Percentiles rank a stretch among this genome's conserved stretches.
Conservation (phyloP, 345 rosid genomes). For the Citrus trifoliata region DNA sequence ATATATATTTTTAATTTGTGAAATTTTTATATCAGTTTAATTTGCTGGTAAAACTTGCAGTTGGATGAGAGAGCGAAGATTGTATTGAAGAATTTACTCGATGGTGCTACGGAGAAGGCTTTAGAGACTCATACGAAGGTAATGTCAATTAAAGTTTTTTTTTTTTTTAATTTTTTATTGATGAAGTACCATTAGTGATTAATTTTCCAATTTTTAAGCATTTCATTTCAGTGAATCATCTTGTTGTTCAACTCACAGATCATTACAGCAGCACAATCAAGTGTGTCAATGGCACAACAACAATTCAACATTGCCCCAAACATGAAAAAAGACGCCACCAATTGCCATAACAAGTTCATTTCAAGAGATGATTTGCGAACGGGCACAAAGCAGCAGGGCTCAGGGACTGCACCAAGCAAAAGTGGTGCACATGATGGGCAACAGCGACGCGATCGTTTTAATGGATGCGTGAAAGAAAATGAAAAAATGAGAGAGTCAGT, state of each 20-base stretch:
- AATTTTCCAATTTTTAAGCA: too few relatives aligned
- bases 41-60: constrained; percentile 16
- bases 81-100: constrained; percentile 48
- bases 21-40: too few relatives aligned
- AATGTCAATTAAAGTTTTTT: too few relatives aligned
- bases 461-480: not conserved
- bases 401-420: not conserved
- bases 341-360: too few relatives aligned
- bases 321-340: not conserved
- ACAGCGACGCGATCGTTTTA: not conserved
- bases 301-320: not conserved
- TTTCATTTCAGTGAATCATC: not conserved
- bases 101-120: constrained; percentile 35
- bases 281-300: constrained; percentile 9
- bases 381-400: not conserved
- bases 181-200: too few relatives aligned
- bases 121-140: constrained; percentile 37
- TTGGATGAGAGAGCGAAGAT: constrained; percentile 38
- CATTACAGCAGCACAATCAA: constrained; percentile 29
- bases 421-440: not conserved
- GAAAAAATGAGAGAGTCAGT: not conserved
- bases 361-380: not conserved
- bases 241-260: constrained; percentile 22
- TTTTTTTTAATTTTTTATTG: too few relatives aligned
- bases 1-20: too few relatives aligned